Percentiles rank a stretch among this genome's conserved stretches.
Evolutionary conservation across 2,329 filamentous ascomycete species (phyloP).

Genomic region (Colletotrichum endophyticum): DNA sequence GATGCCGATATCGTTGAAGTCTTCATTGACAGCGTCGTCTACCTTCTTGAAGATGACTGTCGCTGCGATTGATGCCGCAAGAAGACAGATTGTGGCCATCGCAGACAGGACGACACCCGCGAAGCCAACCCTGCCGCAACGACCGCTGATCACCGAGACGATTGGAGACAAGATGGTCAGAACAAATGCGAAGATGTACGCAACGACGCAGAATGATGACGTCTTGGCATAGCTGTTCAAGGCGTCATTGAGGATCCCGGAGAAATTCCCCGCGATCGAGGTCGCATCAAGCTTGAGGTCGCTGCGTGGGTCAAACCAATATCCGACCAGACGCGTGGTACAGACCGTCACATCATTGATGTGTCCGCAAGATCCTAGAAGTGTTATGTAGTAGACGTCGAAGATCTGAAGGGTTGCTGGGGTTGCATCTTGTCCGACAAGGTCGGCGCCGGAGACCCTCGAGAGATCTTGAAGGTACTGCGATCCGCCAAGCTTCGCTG

Average conservation of each 20-base stretch:
- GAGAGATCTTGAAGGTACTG: slow-evolving; percentile 35
- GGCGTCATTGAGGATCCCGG: slow-evolving; percentile 25
- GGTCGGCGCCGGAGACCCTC: slow-evolving; percentile 32
- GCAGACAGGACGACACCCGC: slow-evolving; percentile 22
- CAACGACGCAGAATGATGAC: slow-evolving; percentile 30
- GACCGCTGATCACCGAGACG: slow-evolving; percentile 23
- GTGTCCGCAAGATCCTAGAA: slow-evolving; percentile 36
- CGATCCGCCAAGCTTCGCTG: slow-evolving; percentile 34
- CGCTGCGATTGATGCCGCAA: slow-evolving; percentile 29
- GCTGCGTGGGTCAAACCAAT: slow-evolving; percentile 33
- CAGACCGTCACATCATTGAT: slow-evolving; percentile 28
- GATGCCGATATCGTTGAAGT: slow-evolving; percentile 29
- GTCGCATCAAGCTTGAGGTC: slow-evolving; percentile 33
- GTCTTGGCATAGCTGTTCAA: slow-evolving; percentile 28
- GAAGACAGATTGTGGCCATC: slow-evolving; percentile 28
- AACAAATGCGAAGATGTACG: slow-evolving; percentile 32
- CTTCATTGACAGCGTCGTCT: slow-evolving; percentile 28
- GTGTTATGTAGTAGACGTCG: slow-evolving; percentile 32
- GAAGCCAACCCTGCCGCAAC: slow-evolving; percentile 17
- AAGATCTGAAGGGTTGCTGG: slow-evolving; percentile 31
- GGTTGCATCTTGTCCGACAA: slow-evolving; percentile 31
- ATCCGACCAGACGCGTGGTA: slow-evolving; percentile 30
- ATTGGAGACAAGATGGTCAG: slow-evolving; percentile 26
- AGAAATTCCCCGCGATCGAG: slow-evolving; percentile 22
- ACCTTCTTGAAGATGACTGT: slow-evolving; percentile 28